Evolutionary conservation across 192 early-diverging fungal genomes (phyloP).

Genomic region (Coemansia sp.): DNA sequence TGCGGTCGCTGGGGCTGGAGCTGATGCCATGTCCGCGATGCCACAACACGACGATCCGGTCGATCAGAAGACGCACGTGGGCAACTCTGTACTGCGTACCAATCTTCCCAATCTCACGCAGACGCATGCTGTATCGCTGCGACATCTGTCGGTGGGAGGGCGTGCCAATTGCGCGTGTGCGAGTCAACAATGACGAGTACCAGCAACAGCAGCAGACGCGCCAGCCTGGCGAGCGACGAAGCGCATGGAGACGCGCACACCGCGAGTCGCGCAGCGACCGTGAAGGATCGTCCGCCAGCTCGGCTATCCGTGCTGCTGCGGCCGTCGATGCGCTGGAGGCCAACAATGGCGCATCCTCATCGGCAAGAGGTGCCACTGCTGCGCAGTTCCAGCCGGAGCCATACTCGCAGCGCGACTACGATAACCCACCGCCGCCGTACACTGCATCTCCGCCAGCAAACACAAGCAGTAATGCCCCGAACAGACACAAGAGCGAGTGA

Average conservation of each 20-base stretch:
- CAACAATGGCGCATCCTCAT: not conserved
- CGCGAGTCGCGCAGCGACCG: not conserved
- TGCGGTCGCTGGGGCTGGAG: constrained; percentile 39
- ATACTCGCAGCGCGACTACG: constrained; percentile 33
- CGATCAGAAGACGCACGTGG: constrained; percentile 48
- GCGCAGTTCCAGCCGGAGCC: constrained; percentile 35
- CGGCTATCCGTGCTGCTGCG: not conserved
- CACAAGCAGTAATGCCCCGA: not conserved
- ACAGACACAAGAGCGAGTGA: not conserved
- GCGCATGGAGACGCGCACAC: not conserved
- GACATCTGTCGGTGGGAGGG: constrained; percentile 51
- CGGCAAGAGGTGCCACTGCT: not conserved
- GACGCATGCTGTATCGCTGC: constrained; percentile 37
- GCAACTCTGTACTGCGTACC: constrained; percentile 46
- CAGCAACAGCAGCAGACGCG: constrained; percentile 4
- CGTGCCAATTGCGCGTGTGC: constrained; percentile 14
- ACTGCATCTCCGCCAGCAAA: not conserved
- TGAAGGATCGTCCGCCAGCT: not conserved
- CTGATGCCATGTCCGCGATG: constrained; percentile 38
- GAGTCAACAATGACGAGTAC: constrained; percentile 7
- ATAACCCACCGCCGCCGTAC: constrained; percentile 37
- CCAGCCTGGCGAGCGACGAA: constrained; percentile 6
- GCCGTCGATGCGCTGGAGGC: not conserved
- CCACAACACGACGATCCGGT: constrained; percentile 43
- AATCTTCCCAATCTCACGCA: constrained; percentile 36